Percentiles rank a stretch among this genome's conserved stretches.
Conservation (phyloP, 2,329 filamentous ascomycete genomes). For the Aspergillus sclerotialis region DNA sequence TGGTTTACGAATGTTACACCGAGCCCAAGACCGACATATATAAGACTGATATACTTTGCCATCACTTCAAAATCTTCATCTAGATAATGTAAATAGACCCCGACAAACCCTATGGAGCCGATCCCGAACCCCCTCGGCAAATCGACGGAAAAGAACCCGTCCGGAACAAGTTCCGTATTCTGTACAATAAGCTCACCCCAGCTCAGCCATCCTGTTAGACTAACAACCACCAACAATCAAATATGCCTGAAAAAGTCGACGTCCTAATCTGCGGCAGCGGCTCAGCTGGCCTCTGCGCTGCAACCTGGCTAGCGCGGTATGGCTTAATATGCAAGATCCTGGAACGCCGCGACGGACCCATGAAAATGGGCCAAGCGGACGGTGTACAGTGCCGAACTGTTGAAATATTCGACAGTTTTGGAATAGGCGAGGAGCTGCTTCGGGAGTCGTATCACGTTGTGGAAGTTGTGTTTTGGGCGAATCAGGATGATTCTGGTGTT, state of each 20-base stretch:
- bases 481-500: conserved; percentile 22
- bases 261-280: conserved; percentile 57
- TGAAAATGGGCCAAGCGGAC: conserved; percentile 57
- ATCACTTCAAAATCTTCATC: background rate
- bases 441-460: conserved; percentile 52
- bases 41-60: no score
- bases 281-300: conserved; percentile 56
- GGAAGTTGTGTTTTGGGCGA: conserved; percentile 53
- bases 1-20: no score
- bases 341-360: conserved; percentile 49
- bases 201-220: no score
- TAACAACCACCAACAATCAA: no score
- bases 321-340: conserved; percentile 52
- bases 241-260: no score
- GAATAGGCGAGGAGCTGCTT: conserved; percentile 48
- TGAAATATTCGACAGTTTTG: conserved; percentile 56
- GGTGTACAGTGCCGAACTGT: conserved; percentile 56
- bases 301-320: conserved; percentile 53
- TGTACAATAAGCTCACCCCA: background rate
- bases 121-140: background rate
- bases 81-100: no score
- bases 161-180: conserved; percentile 1
- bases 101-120: no score
- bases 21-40: no score
- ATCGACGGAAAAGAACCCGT: background rate